These are phyloP conservation scores for Silene uniflora DNA, from an alignment of 148 eudicot species.

Conservation along the genomic window DNA sequence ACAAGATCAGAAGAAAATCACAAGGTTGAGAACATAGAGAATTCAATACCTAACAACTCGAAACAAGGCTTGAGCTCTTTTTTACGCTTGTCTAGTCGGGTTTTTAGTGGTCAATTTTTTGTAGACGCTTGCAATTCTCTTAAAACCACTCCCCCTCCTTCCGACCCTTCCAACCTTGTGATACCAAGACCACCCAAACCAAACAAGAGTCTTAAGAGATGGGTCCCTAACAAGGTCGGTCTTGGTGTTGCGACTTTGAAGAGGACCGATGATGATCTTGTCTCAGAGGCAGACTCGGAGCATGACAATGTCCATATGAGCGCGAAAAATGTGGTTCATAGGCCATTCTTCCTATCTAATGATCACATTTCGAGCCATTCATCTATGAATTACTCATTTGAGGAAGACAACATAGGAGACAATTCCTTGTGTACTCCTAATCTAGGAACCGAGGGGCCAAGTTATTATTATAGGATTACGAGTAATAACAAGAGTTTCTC, in stretches of 20 bases:
- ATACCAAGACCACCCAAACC: conserved; percentile 8
- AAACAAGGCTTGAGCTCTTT: not conserved
- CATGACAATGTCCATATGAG: not conserved
- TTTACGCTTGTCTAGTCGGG: not conserved
- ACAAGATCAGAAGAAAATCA: not conserved
- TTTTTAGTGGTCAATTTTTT: conserved; percentile 14
- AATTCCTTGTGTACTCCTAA: not conserved
- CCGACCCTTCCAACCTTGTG: conserved; percentile 1
- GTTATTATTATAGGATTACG: not conserved
- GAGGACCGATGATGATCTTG: not conserved
- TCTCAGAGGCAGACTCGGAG: not conserved
- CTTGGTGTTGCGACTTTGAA: conserved; percentile 1
- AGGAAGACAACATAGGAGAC: not conserved
- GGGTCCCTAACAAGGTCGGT: conserved; percentile 12
- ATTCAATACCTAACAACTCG: not conserved
- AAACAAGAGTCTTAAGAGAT: conserved; percentile 6
- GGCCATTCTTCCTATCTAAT: not conserved
- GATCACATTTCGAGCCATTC: conserved; percentile 2
- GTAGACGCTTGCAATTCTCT: not conserved
- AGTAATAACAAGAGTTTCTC: not conserved
- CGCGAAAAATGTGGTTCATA: conserved; percentile 12
- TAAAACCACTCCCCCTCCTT: not conserved
- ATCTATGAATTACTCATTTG: not conserved
- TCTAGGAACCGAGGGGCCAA: not conserved
- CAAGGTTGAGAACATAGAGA: conserved; percentile 10